Percentiles rank a stretch among this genome's conserved stretches.
phyloP scores from a whole-genome alignment of 805 yeast species.

The Metschnikowia proteae region DNA sequence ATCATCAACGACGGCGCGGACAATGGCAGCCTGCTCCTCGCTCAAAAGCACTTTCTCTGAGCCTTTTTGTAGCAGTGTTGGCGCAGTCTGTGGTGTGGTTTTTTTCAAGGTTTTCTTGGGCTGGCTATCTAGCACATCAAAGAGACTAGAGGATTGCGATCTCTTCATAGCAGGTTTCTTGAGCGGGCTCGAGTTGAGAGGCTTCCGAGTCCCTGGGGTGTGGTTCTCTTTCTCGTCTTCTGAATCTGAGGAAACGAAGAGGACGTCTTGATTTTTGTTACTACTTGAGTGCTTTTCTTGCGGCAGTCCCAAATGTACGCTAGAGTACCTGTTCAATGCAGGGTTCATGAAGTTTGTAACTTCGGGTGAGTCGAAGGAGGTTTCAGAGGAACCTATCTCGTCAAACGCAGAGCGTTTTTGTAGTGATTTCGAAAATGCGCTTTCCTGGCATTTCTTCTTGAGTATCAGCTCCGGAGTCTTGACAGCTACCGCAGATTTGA shows the following conservation, averaged over 20 bases:
- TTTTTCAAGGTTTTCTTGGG: conserved; percentile 23
- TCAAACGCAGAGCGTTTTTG: conserved; percentile 17
- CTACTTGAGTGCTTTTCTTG: background rate
- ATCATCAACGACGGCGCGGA: conserved; percentile 47
- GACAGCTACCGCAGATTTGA: background rate
- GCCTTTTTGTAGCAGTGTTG: conserved; percentile 5
- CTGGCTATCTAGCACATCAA: conserved; percentile 21
- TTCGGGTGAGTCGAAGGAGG: conserved; percentile 38
- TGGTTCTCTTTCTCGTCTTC: conserved; percentile 14
- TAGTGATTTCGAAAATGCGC: conserved; percentile 8
- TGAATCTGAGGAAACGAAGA: conserved; percentile 10
- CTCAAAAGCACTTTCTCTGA: conserved; percentile 17
- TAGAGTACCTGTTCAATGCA: conserved; percentile 14
- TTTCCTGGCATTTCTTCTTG: background rate
- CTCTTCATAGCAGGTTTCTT: conserved; percentile 19
- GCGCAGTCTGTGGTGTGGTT: background rate
- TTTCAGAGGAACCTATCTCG: conserved; percentile 23
- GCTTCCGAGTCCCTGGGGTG: conserved; percentile 2
- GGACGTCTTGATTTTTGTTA: background rate
- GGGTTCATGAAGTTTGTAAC: conserved; percentile 37
- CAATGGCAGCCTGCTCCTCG: conserved; percentile 45
- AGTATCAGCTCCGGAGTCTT: conserved; percentile 8
- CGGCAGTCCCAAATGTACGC: conserved; percentile 16
- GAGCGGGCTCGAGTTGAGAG: conserved; percentile 5
- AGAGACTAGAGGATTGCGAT: conserved; percentile 15